These are phyloP conservation scores for Xylona heveae DNA, from an alignment of 495 filamentous ascomycete species.

Conservation along the genomic window DNA sequence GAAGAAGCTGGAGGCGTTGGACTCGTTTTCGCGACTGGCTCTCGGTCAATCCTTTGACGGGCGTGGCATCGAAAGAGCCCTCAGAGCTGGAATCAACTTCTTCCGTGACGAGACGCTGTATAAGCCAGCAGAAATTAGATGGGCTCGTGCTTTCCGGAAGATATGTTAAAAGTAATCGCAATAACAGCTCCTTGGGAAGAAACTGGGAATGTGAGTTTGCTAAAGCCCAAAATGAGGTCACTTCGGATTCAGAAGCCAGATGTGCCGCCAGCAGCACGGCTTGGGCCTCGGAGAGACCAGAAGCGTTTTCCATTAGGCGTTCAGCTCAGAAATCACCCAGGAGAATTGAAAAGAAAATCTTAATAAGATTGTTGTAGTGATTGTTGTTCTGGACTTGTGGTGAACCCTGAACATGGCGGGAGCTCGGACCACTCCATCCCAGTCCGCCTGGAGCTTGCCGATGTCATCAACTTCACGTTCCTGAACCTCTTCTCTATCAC, in stretches of 20 bases:
- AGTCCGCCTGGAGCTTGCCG: slow-evolving; percentile 37
- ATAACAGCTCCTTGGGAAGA: slow-evolving; percentile 41
- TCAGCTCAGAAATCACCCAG: too few relatives aligned
- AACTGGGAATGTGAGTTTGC: slow-evolving; percentile 32
- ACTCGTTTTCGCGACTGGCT: slow-evolving; percentile 44
- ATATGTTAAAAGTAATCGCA: slow-evolving; percentile 68
- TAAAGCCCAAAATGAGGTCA: slow-evolving; percentile 38
- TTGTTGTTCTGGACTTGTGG: too few relatives aligned
- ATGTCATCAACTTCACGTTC: slow-evolving; percentile 55
- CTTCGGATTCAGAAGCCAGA: slow-evolving; percentile 28
- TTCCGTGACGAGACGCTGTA: slow-evolving; percentile 27
- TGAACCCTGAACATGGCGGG: too few relatives aligned
- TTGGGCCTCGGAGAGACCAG: slow-evolving; percentile 23
- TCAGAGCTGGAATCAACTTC: slow-evolving; percentile 12
- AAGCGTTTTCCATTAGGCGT: slow-evolving; percentile 21
- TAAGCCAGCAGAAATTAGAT: slow-evolving; percentile 34
- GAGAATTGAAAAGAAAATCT: too few relatives aligned
- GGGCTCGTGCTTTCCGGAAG: slow-evolving; percentile 60
- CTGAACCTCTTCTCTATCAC: too few relatives aligned
- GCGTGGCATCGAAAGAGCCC: slow-evolving; percentile 28
- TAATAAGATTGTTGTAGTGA: too few relatives aligned
- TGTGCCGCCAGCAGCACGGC: slow-evolving; percentile 25
- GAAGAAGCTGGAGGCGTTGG: slow-evolving; percentile 44
- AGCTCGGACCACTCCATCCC: too few relatives aligned
- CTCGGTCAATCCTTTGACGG: slow-evolving; percentile 39